Base-by-base conservation (phyloP, 257 asterid genomes). In the Datura wrightii region DNA sequence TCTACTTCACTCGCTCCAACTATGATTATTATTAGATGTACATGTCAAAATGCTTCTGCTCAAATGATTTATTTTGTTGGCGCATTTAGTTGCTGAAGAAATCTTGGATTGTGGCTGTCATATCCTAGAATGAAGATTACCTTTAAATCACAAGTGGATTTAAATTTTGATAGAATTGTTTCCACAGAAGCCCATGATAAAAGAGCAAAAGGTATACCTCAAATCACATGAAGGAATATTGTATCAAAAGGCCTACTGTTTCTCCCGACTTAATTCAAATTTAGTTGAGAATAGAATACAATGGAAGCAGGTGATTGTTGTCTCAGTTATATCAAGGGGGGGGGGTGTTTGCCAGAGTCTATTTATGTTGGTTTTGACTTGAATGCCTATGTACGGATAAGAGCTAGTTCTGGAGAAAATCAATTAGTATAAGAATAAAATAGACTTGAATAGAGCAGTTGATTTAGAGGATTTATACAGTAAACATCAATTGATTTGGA, bases 121-220 rank as follows among this genome's bases (percentile, higher is more conserved):
- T 59, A 59, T 59, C 37, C 14, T 65, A 65, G 46, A 65, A 65
- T 65, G 72, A 65, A 65, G 72, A 69, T 69, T 41, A 41, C 79
- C 79, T 69, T 69, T 41, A 69, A 8, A 69, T 41, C 24, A 39
- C 14, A 39, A 41, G 52, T 69, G 53, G 53, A 39, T 69, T 69
- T 69, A 18, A 69, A 69, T 70, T 70, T 70, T 42, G 79, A 44
- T 70, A 70, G 52, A 39, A 8, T 70, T 70, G 4, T 41, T 56
- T 70, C 53, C 52, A 8, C 79, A 16, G 15, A 5, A 16, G 79
- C 15, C 36, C 16, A 16, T 69, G 53, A 69, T 69, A 69, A 3
- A 42, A 41, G 79, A 41, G 54, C 3, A 70, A 16, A 34, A 65
- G 42, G 72, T 65, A 34, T 2, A 65, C 5, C 72, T 41, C 54